Evolutionary conservation across 1,139 yeast genomes (phyloP).

Genomic region (Sugiyamaella neomexicana): DNA sequence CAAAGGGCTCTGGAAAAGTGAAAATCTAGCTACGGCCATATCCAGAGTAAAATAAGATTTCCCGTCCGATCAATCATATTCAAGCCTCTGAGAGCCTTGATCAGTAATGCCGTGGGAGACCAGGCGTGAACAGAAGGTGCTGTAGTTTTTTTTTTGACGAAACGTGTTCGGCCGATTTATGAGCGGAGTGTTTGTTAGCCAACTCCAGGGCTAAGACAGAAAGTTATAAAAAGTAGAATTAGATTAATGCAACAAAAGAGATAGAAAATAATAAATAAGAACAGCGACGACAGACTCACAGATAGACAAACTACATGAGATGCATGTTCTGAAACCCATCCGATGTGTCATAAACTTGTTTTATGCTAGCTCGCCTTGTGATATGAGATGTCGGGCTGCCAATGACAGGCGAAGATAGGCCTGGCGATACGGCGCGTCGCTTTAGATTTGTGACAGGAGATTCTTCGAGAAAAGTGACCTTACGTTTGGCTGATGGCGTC

Average conservation of each 20-base stretch:
- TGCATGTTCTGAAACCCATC: conserved; percentile 35
- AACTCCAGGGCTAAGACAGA: no score
- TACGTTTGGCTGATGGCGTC: conserved; percentile 28
- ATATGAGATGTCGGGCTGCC: conserved; percentile 30
- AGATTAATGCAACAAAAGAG: neutral
- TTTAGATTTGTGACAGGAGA: conserved; percentile 29
- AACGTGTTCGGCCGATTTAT: neutral
- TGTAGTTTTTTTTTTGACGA: neutral
- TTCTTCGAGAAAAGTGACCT: conserved; percentile 30
- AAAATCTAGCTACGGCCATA: conserved; percentile 7
- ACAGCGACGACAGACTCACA: no score
- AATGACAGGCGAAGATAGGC: conserved; percentile 20
- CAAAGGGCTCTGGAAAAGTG: neutral
- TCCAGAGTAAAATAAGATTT: conserved; percentile 1
- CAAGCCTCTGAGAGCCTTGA: neutral
- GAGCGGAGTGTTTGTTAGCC: no score
- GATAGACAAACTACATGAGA: conserved; percentile 19
- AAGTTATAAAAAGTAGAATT: neutral
- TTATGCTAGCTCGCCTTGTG: conserved; percentile 32
- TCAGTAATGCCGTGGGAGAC: neutral
- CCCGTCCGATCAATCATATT: neutral
- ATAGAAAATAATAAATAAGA: conserved; percentile 2
- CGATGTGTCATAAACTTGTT: conserved; percentile 37
- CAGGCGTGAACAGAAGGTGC: neutral
- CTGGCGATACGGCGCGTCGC: conserved; percentile 39